phyloP scores from a whole-genome alignment of 1,284 basidiomycete genomes.

The Cutaneotrichosporon cavernicola region DNA sequence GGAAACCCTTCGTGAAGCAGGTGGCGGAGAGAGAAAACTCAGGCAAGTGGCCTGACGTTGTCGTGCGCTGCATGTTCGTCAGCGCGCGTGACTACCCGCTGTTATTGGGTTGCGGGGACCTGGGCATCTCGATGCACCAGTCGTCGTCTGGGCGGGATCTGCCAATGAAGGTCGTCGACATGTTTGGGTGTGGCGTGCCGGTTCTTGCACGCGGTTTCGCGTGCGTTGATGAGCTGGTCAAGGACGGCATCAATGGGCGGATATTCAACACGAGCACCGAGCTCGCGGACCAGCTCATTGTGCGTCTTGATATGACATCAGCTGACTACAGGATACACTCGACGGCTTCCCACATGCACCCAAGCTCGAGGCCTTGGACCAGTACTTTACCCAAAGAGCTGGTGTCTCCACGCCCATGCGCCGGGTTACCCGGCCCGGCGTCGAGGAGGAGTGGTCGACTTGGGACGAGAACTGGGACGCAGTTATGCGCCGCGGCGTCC shows the following conservation, averaged over 20 bases:
- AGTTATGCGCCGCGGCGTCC: constrained; percentile 54
- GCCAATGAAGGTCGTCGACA: constrained; percentile 99
- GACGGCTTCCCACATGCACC: constrained; percentile 62
- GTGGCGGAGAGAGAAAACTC: constrained; percentile 61
- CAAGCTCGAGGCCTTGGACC: constrained; percentile 58
- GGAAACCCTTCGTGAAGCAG: constrained; percentile 68
- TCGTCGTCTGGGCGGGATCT: constrained; percentile 88
- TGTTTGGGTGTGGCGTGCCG: constrained; percentile 94
- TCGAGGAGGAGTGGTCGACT: constrained; percentile 60
- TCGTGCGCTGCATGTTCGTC: constrained; percentile 80
- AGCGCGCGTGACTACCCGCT: constrained; percentile 83
- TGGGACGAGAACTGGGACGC: constrained; percentile 84
- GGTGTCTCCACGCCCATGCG: constrained; percentile 16
- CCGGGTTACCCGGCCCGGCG: constrained; percentile 21
- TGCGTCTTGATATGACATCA: constrained; percentile 45
- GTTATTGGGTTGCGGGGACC: constrained; percentile 81
- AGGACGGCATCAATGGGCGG: constrained; percentile 77
- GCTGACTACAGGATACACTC: constrained; percentile 59
- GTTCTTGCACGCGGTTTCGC: constrained; percentile 86
- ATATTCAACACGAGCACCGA: constrained; percentile 70
- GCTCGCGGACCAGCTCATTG: constrained; percentile 71
- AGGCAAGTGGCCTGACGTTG: constrained; percentile 72
- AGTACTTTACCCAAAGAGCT: constrained; percentile 25
- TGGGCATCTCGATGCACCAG: constrained; percentile 87
- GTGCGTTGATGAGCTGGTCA: constrained; percentile 85